Base-by-base conservation (phyloP, 2,329 filamentous ascomycete species). In the Alternaria triticina region DNA sequence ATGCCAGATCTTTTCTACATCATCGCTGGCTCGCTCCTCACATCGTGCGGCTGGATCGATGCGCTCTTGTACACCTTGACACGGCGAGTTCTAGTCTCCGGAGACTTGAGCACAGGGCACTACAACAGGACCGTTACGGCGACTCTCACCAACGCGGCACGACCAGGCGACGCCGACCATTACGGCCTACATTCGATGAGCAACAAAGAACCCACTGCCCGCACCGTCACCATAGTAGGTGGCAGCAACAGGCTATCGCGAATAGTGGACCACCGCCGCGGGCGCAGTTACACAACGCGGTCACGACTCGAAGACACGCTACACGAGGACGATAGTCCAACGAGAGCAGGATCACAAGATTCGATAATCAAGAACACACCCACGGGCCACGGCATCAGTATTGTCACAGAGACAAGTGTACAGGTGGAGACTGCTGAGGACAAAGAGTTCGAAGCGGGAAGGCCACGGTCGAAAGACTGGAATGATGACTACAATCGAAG, bases 1-100 rank as follows among this genome's bases (percentile, higher is more conserved):
- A 82, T 88, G 4, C 83, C 86, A 0, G 80, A 88, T 1, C 78
- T 75, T 0, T 89, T 87, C 73, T 89, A 88, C 73, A 86, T 85
- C 72, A 83, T 88, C 11, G 86, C 88, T 0, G 88, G 88, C 2
- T 82, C 83, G 2, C 84, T 90, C 77, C 87, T 90, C 50, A 83
- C 82, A 4, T 81, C 76, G 7, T 82, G 80, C 33, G 82, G 82
- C 23, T 83, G 81, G 79, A 76, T 83, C 25, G 82, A 83, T 51
- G 79, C 79, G 7, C 58, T 82, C 0, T 74, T 83, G 3, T 83
- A 83, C 64, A 72, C 82, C 1, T 61, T 83, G 10, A 83, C 82
- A 2, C 79, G 82, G 5, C 76, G 80, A 9, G 71, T 82, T 5
- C 68, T 83, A 23, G 73, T 79, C 23, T 71, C 73, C 11, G 70